Evolutionary conservation across 2,329 filamentous ascomycete species (phyloP), one percentile per base, ranked within the genome.

Genomic region (Curvularia hawaiiensis): DNA sequence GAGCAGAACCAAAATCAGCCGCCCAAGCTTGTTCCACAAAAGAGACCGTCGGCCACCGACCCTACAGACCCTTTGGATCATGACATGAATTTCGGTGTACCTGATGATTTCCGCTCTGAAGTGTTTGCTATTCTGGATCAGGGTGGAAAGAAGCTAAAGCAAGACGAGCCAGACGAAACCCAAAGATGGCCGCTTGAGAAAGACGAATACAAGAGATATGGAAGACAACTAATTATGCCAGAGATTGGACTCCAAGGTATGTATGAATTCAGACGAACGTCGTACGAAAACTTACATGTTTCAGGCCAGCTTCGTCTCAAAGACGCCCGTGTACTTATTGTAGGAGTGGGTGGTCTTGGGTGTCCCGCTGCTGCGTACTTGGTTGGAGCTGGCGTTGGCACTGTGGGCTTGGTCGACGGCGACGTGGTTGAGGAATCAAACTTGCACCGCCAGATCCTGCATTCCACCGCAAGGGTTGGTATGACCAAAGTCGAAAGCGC

Each of bases 361-460:
- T 98, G 92, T 73, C 95, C 95, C 11, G 92, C 95, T 12, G 91
- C 93, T 0, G 85, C 90, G n/a, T 99, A 99, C 72, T 85, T 99
- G 1, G 91, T 92, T 10, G 94, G 92, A 22, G 90, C 95, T 1
- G 95, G 95, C 0, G 84, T 97, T 1, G 92, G 93, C 9, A 90
- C 83, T 0, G 77, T 99, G 18, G 93, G 94, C 0, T 80, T 99
- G 8, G 85, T 95, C 24, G 95, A 99, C 72, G 92, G 90, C 3
- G 95, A 99, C 76, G 82, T 82, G 0, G 94, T 99, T 30, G 95
- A 98, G 73, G 79, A 84, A 16, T 97, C 92, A 28, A 99, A 99
- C 72, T 82, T 99, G 14, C 95, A 98, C 79, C 88, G 95, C 0
- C 95, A 99, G 77, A 87, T 98, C 50, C 84, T 92, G 31, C 94